Conservation (phyloP, 176 grass and related monocot species). For the Musa itinerans region DNA sequence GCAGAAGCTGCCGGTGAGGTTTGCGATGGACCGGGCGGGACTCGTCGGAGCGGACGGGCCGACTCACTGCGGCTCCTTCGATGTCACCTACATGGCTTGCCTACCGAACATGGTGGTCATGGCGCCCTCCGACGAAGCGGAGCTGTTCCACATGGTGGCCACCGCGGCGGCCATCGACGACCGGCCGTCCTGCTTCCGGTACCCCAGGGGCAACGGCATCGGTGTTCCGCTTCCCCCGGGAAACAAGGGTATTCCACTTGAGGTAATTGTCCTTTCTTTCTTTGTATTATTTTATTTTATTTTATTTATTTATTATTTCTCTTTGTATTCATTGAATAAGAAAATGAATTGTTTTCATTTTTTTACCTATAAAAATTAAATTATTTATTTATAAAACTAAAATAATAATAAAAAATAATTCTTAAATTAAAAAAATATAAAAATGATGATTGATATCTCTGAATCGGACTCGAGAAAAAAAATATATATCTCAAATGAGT, state of each 20-base stretch:
- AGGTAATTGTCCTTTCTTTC: slow-evolving; percentile 27
- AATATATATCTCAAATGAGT: too few relatives aligned
- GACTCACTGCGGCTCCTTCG: slow-evolving; percentile 83
- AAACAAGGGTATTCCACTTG: slow-evolving; percentile 75
- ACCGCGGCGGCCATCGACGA: slow-evolving; percentile 88
- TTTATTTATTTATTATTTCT: too few relatives aligned
- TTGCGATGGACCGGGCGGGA: slow-evolving; percentile 92
- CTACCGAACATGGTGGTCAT: slow-evolving; percentile 99
- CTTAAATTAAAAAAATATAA: too few relatives aligned
- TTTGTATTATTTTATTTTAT: too few relatives aligned
- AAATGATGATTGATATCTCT: too few relatives aligned
- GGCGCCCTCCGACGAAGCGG: slow-evolving; percentile 89
- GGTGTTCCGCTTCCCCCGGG: slow-evolving; percentile 62
- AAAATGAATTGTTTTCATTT: too few relatives aligned
- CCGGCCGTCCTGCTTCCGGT: slow-evolving; percentile 81
- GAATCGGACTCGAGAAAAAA: too few relatives aligned
- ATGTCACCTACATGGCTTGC: slow-evolving; percentile 95
- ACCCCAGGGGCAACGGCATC: slow-evolving; percentile 81
- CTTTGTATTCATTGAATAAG: too few relatives aligned
- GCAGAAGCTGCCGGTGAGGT: slow-evolving; percentile 85
- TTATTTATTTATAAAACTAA: too few relatives aligned
- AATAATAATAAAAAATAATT: too few relatives aligned
- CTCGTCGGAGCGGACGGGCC: slow-evolving; percentile 89
- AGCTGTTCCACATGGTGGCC: slow-evolving; percentile 95
- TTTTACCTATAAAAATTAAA: too few relatives aligned